Conservation (phyloP, 2,329 filamentous ascomycete genomes). For the Neoascochyta sp. region DNA sequence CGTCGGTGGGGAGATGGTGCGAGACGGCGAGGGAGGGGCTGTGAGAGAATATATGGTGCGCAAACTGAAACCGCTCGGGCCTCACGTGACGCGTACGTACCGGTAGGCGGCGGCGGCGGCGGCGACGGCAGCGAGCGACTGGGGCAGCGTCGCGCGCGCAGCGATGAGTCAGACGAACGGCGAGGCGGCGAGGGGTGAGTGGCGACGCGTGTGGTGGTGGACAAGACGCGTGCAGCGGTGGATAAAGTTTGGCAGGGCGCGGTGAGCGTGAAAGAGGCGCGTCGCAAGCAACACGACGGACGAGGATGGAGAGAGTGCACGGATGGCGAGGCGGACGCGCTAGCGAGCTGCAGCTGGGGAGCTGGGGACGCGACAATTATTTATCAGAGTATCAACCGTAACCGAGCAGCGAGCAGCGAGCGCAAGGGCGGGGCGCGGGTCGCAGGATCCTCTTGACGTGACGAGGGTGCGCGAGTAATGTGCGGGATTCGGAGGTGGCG, state of each 20-base stretch:
- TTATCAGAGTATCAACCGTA: too few relatives aligned
- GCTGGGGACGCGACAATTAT: conserved; percentile 14
- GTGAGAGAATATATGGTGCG: conserved; percentile 18
- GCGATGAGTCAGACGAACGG: conserved; percentile 4
- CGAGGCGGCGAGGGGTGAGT: not conserved
- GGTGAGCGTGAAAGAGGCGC: too few relatives aligned
- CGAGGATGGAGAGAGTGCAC: conserved; percentile 20
- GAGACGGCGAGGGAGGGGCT: conserved; percentile 17
- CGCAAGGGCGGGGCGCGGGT: conserved; percentile 11
- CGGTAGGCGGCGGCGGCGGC: conserved; percentile 26
- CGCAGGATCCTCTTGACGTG: conserved; percentile 14
- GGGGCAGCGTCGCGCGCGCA: conserved; percentile 16
- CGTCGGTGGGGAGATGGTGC: conserved; percentile 14
- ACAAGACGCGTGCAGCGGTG: too few relatives aligned
- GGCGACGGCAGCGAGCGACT: too few relatives aligned
- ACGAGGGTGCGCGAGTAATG: conserved; percentile 24
- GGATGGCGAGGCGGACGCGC: conserved; percentile 19
- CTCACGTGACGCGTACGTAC: conserved; percentile 30
- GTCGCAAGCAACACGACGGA: too few relatives aligned
- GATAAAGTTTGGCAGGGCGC: too few relatives aligned
- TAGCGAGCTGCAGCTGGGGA: conserved; percentile 19
- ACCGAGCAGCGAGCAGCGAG: too few relatives aligned
- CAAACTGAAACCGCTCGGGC: conserved; percentile 24
- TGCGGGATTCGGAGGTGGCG: conserved; percentile 27
- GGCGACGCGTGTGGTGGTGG: conserved; percentile 1